Percentiles rank a stretch among this genome's conserved stretches.
These are phyloP conservation scores for Stereocaulon alpinum DNA, from an alignment of 495 filamentous ascomycete species.

Conservation along the genomic window DNA sequence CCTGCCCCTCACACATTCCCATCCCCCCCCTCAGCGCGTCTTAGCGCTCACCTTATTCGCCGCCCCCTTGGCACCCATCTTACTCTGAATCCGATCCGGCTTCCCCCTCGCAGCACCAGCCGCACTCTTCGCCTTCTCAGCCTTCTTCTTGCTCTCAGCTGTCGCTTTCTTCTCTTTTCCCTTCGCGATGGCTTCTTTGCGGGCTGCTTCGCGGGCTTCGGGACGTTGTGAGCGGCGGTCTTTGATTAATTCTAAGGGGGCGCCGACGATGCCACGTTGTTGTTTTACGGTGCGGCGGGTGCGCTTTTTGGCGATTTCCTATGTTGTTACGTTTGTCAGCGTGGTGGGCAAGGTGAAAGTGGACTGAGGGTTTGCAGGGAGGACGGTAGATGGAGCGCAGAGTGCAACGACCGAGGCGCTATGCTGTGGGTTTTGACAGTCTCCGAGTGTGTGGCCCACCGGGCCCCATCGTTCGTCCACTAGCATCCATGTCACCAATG, in stretches of 20 bases:
- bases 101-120: conserved; percentile 63
- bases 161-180: conserved; percentile 95
- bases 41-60: conserved; percentile 76
- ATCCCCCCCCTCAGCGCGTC: conserved; percentile 49
- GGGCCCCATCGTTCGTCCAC: neutral
- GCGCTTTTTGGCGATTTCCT: conserved; percentile 99
- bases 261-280: conserved; percentile 98
- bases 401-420: neutral
- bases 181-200: conserved; percentile 82
- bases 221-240: conserved; percentile 89
- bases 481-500: too few species aligned
- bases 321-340: conserved; percentile 19
- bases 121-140: conserved; percentile 95
- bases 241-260: conserved; percentile 98
- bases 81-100: conserved; percentile 70
- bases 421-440: neutral
- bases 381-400: neutral
- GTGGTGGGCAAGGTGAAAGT: neutral
- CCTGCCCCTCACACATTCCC: neutral
- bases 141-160: conserved; percentile 86
- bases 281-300: conserved; percentile 95
- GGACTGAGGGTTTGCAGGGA: neutral
- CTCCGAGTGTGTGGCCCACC: neutral
- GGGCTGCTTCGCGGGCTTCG: conserved; percentile 88
- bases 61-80: conserved; percentile 93